Percentiles rank a stretch among this genome's conserved stretches.
Evolutionary conservation across 805 yeast species (phyloP).

Genomic region (Sungouiozyma ichnusensis): DNA sequence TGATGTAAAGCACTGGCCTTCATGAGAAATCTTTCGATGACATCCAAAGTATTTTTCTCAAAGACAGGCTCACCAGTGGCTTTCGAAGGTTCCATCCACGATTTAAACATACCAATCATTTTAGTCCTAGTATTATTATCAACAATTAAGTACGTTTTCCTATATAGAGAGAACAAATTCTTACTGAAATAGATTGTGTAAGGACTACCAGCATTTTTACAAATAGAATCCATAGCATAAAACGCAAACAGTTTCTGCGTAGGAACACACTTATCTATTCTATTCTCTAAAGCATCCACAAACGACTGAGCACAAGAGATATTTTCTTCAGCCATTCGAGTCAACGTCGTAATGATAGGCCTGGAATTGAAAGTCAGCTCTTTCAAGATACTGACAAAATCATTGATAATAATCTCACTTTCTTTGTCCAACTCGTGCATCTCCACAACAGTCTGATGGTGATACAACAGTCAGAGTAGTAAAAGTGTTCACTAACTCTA

Average conservation of each 20-base stretch:
- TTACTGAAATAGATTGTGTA: slow-evolving; percentile 71
- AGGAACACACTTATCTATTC: slow-evolving; percentile 72
- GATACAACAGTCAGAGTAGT: background rate
- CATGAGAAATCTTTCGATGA: slow-evolving; percentile 63
- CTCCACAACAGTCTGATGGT: background rate
- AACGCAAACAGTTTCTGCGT: slow-evolving; percentile 74
- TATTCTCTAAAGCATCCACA: slow-evolving; percentile 58
- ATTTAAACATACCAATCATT: slow-evolving; percentile 66
- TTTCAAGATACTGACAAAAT: slow-evolving; percentile 58
- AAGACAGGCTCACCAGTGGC: slow-evolving; percentile 46
- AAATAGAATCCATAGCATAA: slow-evolving; percentile 81
- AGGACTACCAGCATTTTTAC: slow-evolving; percentile 84
- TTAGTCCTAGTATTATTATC: slow-evolving; percentile 65
- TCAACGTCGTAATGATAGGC: slow-evolving; percentile 79
- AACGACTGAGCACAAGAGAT: slow-evolving; percentile 67
- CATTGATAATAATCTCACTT: slow-evolving; percentile 34
- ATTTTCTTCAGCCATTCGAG: slow-evolving; percentile 81
- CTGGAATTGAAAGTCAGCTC: slow-evolving; percentile 81
- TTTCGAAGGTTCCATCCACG: slow-evolving; percentile 67
- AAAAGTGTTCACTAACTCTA: background rate
- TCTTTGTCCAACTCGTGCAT: slow-evolving; percentile 16
- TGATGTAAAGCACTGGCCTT: slow-evolving; percentile 43
- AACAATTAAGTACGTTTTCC: slow-evolving; percentile 68
- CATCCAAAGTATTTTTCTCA: slow-evolving; percentile 54
- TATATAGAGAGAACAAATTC: slow-evolving; percentile 53